Evolutionary conservation across 495 filamentous ascomycete genomes (phyloP).

Genomic region (Tuber brumale): DNA sequence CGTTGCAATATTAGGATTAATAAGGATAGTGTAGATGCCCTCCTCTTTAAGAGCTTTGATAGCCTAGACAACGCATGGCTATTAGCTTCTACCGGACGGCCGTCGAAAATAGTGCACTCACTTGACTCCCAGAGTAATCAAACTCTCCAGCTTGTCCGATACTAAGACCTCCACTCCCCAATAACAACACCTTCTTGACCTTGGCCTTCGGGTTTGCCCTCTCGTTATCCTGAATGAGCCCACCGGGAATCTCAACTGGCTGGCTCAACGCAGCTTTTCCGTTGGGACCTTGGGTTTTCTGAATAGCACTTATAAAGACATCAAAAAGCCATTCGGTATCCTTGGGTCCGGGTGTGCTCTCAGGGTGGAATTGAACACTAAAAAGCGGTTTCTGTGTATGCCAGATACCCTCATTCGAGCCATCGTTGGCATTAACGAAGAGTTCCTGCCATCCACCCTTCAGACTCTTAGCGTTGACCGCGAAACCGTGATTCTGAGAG

Average conservation of each 20-base stretch:
- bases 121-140: constrained; percentile 88
- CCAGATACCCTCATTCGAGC: constrained; percentile 93
- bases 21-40: constrained; percentile 84
- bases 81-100: background rate
- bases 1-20: constrained; percentile 98
- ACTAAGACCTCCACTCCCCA: constrained; percentile 87
- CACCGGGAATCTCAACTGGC: constrained; percentile 80
- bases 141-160: constrained; percentile 98
- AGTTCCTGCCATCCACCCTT: constrained; percentile 79
- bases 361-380: constrained; percentile 97
- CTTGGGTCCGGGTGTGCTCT: constrained; percentile 90
- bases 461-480: constrained; percentile 72
- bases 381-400: constrained; percentile 82
- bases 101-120: background rate
- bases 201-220: constrained; percentile 65
- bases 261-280: constrained; percentile 51
- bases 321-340: constrained; percentile 97
- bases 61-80: constrained; percentile 48
- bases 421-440: constrained; percentile 96
- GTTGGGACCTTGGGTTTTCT: constrained; percentile 48
- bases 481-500: constrained; percentile 95
- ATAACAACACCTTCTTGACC: constrained; percentile 88
- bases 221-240: constrained; percentile 67
- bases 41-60: constrained; percentile 97
- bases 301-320: constrained; percentile 83